Evolutionary conservation across 495 filamentous ascomycete genomes (phyloP).

Genomic region (Daldinia vernicosa): DNA sequence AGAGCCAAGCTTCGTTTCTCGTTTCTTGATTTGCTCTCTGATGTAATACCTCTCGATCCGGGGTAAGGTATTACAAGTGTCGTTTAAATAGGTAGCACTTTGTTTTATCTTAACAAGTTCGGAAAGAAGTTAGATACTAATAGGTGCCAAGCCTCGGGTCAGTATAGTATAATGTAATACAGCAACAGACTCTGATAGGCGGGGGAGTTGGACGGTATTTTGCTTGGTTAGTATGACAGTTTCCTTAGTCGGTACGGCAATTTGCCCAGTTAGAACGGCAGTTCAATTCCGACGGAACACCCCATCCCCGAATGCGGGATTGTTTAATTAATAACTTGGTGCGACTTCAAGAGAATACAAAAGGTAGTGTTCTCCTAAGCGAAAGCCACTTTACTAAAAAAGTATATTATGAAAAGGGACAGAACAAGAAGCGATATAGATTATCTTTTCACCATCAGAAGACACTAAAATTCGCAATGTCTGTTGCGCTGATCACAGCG

Average conservation of each 20-base stretch:
- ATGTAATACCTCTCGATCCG: neutral
- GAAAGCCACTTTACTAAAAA: neutral
- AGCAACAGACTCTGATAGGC: neutral
- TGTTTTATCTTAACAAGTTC: neutral
- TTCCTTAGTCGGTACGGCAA: neutral
- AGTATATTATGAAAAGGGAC: neutral
- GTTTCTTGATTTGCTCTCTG: neutral
- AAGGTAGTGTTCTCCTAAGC: neutral
- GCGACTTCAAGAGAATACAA: neutral
- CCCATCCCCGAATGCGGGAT: neutral
- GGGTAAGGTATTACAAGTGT: neutral
- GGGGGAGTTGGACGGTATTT: neutral
- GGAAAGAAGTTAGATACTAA: neutral
- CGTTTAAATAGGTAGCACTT: neutral
- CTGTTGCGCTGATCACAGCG: constrained; percentile 64
- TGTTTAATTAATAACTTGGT: neutral
- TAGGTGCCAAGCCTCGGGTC: neutral
- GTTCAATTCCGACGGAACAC: neutral
- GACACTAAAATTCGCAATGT: constrained; percentile 2
- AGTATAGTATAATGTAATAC: neutral
- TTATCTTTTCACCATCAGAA: neutral
- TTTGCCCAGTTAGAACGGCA: neutral
- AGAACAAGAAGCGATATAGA: neutral
- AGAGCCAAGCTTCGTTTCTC: neutral
- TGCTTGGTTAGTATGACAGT: neutral